Percentiles rank a stretch among this genome's conserved stretches.
These are phyloP conservation scores for Suhomyces guaymorum DNA, from an alignment of 1,139 yeast species.

Conservation along the genomic window DNA sequence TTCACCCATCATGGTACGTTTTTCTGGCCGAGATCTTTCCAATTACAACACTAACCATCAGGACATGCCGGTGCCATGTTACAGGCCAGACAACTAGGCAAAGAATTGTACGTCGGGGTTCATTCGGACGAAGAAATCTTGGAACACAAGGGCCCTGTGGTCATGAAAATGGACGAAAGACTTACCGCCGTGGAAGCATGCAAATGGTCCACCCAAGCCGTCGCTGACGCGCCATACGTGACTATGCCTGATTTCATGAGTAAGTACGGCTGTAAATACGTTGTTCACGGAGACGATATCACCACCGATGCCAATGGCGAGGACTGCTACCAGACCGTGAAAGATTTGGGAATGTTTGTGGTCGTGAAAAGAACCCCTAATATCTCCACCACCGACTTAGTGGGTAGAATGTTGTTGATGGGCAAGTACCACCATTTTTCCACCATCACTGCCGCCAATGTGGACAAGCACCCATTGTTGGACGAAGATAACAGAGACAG, in stretches of 20 bases:
- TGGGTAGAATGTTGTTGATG: constrained; percentile 79
- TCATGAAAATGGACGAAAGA: constrained; percentile 81
- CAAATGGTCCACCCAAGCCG: constrained; percentile 79
- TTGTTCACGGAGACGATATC: constrained; percentile 97
- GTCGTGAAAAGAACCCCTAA: constrained; percentile 93
- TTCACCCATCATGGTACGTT: constrained; percentile 93
- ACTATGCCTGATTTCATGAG: constrained; percentile 85
- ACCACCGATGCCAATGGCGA: constrained; percentile 95
- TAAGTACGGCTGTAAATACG: constrained; percentile 72
- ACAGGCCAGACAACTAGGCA: constrained; percentile 82
- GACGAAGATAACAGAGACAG: constrained; percentile 34
- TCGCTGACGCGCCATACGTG: constrained; percentile 90
- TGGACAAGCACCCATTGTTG: constrained; percentile 31
- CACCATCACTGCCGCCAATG: constrained; percentile 27
- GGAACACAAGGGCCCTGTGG: constrained; percentile 88
- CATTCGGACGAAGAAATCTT: constrained; percentile 88
- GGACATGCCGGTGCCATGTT: constrained; percentile 95
- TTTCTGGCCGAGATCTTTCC: constrained; percentile 10
- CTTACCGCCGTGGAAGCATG: constrained; percentile 83
- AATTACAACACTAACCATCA: constrained; percentile 14
- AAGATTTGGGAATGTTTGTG: constrained; percentile 80
- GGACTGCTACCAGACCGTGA: constrained; percentile 84
- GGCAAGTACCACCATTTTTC: constrained; percentile 59
- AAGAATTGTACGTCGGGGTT: constrained; percentile 79
- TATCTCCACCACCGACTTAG: constrained; percentile 92